phyloP scores from a whole-genome alignment of 345 rosid species.

The Camelina hispida region DNA sequence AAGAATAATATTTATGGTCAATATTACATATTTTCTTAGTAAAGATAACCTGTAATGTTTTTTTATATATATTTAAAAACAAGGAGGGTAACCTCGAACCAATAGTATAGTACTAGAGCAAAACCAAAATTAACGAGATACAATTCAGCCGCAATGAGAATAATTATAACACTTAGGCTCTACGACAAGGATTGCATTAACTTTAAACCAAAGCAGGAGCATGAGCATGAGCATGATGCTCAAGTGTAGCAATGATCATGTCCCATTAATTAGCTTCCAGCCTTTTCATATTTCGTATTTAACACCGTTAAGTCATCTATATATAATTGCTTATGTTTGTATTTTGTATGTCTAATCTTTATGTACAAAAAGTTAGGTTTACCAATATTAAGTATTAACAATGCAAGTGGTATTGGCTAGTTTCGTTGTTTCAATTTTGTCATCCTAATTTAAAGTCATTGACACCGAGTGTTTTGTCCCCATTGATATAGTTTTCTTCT shows the following conservation, averaged over 20 bases:
- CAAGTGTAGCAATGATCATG: conserved; percentile 29
- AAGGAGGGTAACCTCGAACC: no score
- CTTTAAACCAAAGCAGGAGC: conserved; percentile 18
- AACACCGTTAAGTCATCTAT: neutral
- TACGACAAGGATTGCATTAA: conserved; percentile 18
- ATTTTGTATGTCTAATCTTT: neutral
- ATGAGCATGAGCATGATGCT: neutral
- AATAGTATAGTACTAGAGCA: no score
- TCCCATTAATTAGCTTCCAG: neutral
- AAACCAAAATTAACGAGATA: no score
- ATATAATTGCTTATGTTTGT: neutral
- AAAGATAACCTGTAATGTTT: no score
- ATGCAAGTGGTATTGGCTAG: neutral
- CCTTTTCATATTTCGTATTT: neutral
- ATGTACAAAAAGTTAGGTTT: neutral
- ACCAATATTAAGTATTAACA: neutral
- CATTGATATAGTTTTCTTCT: conserved; percentile 1
- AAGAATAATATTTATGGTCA: no score
- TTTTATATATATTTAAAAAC: no score
- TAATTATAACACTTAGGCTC: conserved; percentile 14
- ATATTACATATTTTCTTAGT: no score
- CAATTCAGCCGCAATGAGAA: neutral
- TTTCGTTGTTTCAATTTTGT: conserved; percentile 1
- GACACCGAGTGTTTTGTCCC: conserved; percentile 28
- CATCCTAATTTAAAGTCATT: conserved; percentile 3